Evolutionary conservation across 2,329 filamentous ascomycete species (phyloP), one percentile per base, ranked within the genome.

Genomic region (Fusarium neocosmosporiellum): DNA sequence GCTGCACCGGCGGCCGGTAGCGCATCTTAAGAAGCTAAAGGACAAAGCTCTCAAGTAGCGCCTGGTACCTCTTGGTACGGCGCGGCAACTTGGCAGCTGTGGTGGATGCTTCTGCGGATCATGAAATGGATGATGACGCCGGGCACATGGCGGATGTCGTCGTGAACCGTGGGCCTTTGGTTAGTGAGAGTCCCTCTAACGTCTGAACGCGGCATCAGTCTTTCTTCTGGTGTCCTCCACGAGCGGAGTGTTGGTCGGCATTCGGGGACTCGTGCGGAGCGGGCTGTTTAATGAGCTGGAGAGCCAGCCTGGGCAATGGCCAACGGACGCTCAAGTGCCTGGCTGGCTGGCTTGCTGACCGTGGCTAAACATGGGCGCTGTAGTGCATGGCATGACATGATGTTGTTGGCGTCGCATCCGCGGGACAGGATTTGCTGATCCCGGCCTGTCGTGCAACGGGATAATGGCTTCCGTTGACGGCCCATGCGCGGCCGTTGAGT

Each of bases 1-100:
- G 69, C 70, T 72, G 68, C 69, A 54, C 34, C 62, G 60, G 69
- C 60, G 71, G 66, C 65, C 55, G 36, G 72, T 65, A 72, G 70
- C 48, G 70, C 57, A 66, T 69, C 65, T 50, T 58, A 59, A 63
- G 57, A 67, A 54, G 60, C 60, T 73, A 75, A 66, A 34, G 57
- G 62, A 63, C 43, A 34, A 55, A 58, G 54, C 24, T 48, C 29
- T 8, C 43, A 59, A 55, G 69, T 77, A 69, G 63, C 39, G 16
- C 18, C 34, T 29, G 48, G 67, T 75, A 77, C 65, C 58, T 59
- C 33, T 55, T 57, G 65, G 59, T 27, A 69, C 58, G 55, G 34
- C 16, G 39, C 14, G 46, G 57, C 46, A 55, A 43, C 48, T 36
- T 27, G 58, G 50, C 18, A 34, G 24, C 29, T 46, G 13, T 50